These are phyloP conservation scores for Iberis amara DNA, from an alignment of 441 rosid genomes.

Conservation along the genomic window DNA sequence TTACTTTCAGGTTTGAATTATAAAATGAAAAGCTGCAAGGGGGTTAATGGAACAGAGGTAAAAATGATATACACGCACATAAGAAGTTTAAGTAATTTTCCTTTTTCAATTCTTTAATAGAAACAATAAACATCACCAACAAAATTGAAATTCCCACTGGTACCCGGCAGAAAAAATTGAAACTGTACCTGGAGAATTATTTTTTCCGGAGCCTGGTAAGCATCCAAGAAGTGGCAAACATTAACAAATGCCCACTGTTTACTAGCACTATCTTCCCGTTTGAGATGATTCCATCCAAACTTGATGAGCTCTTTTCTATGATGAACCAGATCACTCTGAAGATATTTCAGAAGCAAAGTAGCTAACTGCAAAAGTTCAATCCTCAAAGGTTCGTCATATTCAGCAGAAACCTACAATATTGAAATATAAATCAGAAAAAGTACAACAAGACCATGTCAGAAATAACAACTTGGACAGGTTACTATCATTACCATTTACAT, in stretches of 20 bases:
- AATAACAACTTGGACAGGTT: conserved; percentile 8
- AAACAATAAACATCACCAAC: conserved; percentile 35
- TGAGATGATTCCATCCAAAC: conserved; percentile 99
- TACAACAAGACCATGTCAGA: conserved; percentile 1
- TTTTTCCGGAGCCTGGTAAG: conserved; percentile 99
- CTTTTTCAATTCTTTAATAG: conserved; percentile 40
- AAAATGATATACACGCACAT: not conserved
- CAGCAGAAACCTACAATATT: conserved; percentile 65
- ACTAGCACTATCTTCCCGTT: conserved; percentile 99
- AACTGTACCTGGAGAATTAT: conserved; percentile 87
- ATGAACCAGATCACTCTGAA: conserved; percentile 88
- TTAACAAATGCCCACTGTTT: conserved; percentile 99
- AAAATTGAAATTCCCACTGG: not conserved
- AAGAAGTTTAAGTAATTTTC: conserved; percentile 13
- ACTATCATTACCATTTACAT: conserved; percentile 1
- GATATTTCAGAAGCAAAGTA: conserved; percentile 92
- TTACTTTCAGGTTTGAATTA: conserved; percentile 1
- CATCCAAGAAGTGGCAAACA: conserved; percentile 99
- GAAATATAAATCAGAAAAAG: conserved; percentile 11
- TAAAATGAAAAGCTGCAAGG: conserved; percentile 10
- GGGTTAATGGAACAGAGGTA: conserved; percentile 2
- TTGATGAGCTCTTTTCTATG: conserved; percentile 98
- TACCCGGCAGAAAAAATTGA: conserved; percentile 9
- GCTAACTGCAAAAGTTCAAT: conserved; percentile 99
- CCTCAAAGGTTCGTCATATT: conserved; percentile 94